phyloP scores from a whole-genome alignment of 345 rosid genomes.

The Camelina laxa region DNA sequence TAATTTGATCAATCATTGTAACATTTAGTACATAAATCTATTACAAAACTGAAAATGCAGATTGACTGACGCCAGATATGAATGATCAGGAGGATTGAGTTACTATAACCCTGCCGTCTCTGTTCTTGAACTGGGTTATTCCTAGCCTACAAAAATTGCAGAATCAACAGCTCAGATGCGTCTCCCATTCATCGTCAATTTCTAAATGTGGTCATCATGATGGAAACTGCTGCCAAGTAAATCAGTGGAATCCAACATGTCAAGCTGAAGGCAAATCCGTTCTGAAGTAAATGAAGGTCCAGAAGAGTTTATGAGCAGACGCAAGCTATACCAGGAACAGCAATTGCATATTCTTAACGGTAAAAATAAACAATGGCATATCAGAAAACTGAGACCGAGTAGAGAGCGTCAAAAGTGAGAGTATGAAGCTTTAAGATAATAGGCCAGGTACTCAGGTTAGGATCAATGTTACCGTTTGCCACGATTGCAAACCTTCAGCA shows the following conservation, averaged over 20 bases:
- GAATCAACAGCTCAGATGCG: constrained; percentile 2
- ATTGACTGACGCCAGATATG: neutral
- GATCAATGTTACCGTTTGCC: constrained; percentile 12
- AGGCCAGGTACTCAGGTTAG: neutral
- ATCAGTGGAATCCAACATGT: constrained; percentile 14
- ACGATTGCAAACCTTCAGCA: constrained; percentile 1
- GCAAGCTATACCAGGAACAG: constrained; percentile 6
- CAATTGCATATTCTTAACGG: neutral
- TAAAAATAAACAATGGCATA: constrained; percentile 5
- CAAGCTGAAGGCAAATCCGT: constrained; percentile 20
- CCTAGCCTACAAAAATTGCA: neutral
- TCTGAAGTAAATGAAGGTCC: constrained; percentile 23
- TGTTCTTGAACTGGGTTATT: constrained; percentile 1
- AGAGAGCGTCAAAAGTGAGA: constrained; percentile 3
- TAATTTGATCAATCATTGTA: neutral
- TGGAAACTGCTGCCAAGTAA: neutral
- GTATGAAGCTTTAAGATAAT: neutral
- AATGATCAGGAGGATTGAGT: neutral
- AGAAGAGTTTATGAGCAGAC: constrained; percentile 11
- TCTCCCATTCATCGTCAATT: neutral
- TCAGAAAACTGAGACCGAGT: constrained; percentile 14
- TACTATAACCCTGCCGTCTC: neutral
- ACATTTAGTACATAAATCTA: constrained; percentile 8
- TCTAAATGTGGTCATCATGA: neutral
- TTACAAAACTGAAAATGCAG: constrained; percentile 5